A percentile compares a stretch with the other conserved stretches of the same genome.
phyloP scores from a whole-genome alignment of 345 rosid genomes.

The Brassica rapa region DNA sequence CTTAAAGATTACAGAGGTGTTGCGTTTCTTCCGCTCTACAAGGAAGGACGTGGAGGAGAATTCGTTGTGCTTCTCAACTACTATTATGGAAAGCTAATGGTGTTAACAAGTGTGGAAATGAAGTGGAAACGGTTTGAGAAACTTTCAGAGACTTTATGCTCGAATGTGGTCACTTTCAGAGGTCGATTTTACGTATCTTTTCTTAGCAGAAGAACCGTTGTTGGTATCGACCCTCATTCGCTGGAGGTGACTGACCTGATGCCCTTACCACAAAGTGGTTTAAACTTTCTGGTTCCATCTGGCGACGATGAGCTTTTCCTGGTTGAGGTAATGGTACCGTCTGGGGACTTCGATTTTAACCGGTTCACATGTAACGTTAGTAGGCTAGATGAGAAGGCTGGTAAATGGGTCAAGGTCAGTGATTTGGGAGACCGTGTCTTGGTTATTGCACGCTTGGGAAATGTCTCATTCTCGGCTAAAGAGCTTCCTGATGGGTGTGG shows the following conservation, averaged over 20 bases:
- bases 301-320: conserved; percentile 19
- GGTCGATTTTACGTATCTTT: neutral
- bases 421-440: conserved; percentile 6
- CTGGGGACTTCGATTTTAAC: neutral
- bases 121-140: neutral
- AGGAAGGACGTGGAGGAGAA: neutral
- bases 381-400: conserved; percentile 1
- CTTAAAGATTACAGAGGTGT: neutral
- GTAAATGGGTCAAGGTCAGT: neutral
- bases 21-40: neutral
- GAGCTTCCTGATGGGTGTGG: conserved; percentile 19
- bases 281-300: neutral
- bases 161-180: neutral
- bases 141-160: neutral
- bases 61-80: neutral
- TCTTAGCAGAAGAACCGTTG: neutral
- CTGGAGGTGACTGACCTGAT: neutral
- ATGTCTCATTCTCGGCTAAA: neutral
- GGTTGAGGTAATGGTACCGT: neutral
- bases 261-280: neutral
- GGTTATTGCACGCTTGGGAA: neutral
- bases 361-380: neutral
- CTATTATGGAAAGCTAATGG: neutral
- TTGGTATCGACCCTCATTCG: conserved; percentile 7
- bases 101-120: conserved; percentile 1